Percentiles rank a stretch among this genome's conserved stretches.
Evolutionary conservation across 2,329 filamentous ascomycete species (phyloP).

Genomic region (Macrophomina tecta): DNA sequence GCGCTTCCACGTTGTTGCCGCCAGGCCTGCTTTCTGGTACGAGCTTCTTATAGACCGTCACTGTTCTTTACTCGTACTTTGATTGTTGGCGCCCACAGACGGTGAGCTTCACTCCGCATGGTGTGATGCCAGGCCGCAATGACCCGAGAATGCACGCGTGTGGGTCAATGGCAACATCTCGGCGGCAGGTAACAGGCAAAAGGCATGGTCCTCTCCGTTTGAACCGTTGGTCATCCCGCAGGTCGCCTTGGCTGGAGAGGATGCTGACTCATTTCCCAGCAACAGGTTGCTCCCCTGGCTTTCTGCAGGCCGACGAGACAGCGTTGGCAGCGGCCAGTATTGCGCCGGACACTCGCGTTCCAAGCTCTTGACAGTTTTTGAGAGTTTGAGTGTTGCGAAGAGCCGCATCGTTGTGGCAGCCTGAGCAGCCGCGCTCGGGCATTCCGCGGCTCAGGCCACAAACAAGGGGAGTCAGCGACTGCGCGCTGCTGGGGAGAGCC

Average conservation of each 20-base stretch:
- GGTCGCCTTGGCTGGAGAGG: neutral
- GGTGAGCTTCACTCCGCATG: neutral
- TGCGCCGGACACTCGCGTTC: neutral
- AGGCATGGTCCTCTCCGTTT: neutral
- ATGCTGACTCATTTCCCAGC: neutral
- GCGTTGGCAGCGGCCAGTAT: neutral
- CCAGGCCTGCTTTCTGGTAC: neutral
- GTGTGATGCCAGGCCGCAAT: neutral
- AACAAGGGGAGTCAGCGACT: neutral
- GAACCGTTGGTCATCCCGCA: neutral
- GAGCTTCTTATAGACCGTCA: neutral
- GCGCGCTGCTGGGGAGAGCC: neutral
- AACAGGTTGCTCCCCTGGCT: neutral
- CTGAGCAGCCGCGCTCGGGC: neutral
- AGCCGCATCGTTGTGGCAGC: neutral
- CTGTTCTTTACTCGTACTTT: neutral
- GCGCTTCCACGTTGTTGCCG: neutral
- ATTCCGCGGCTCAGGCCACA: neutral
- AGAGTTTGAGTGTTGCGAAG: neutral
- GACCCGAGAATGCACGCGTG: neutral
- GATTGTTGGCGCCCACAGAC: neutral
- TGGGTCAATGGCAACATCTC: neutral
- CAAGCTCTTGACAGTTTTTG: neutral
- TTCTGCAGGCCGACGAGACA: neutral
- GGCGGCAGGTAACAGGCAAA: neutral